Evolutionary conservation across 768 basidiomycete species (phyloP).

Genomic region (Leccinum rimulosum): DNA sequence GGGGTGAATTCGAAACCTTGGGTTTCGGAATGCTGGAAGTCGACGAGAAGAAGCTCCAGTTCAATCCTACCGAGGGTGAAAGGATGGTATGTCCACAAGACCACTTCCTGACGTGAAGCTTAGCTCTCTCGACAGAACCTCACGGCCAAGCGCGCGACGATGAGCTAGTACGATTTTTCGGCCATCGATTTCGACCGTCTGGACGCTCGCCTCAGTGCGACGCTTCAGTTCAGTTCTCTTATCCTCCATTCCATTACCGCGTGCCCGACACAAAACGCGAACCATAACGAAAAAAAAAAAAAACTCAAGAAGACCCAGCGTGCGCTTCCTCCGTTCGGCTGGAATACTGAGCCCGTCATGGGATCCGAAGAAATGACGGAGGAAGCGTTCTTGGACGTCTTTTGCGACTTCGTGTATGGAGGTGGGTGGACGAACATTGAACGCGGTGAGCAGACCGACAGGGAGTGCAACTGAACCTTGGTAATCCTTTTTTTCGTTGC

Average conservation of each 20-base stretch:
- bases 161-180: conserved; percentile 92
- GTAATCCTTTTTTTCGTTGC: conserved; percentile 44
- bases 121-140: conserved; percentile 46
- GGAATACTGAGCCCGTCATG: conserved; percentile 85
- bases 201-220: conserved; percentile 72
- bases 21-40: conserved; percentile 63
- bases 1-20: conserved; percentile 87
- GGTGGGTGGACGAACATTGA: conserved; percentile 85
- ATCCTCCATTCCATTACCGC: conserved; percentile 56
- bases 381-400: conserved; percentile 86
- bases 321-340: conserved; percentile 79
- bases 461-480: conserved; percentile 91
- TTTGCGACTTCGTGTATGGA: conserved; percentile 78
- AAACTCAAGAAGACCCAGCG: conserved; percentile 81
- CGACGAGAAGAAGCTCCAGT: conserved; percentile 75
- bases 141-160: conserved; percentile 72
- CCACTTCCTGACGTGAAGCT: conserved; percentile 8
- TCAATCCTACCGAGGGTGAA: conserved; percentile 90
- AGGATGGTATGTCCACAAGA: conserved; percentile 44
- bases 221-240: conserved; percentile 73
- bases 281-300: conserved; percentile 68
- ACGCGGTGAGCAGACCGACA: conserved; percentile 64
- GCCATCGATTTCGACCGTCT: conserved; percentile 75
- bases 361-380: conserved; percentile 83
- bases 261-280: conserved; percentile 72